Percentiles rank a stretch among this genome's conserved stretches.
phyloP scores from a whole-genome alignment of 148 eudicot species.

The Rhododendron williamsianum region DNA sequence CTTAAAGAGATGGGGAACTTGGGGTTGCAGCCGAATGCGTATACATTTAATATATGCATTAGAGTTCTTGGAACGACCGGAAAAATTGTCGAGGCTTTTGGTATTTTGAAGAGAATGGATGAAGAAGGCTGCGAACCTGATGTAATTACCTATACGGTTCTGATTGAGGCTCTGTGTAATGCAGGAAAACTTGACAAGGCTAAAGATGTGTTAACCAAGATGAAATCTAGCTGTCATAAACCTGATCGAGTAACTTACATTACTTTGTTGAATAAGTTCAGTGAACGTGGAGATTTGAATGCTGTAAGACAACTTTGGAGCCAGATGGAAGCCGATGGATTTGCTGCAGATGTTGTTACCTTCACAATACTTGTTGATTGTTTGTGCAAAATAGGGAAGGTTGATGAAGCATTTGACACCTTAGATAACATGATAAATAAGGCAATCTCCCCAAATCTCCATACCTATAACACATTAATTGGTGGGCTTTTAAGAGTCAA shows the following conservation, averaged over 20 bases:
- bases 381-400: conserved; percentile 62
- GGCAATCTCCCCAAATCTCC: conserved; percentile 72
- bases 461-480: conserved; percentile 77
- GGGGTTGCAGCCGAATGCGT: conserved; percentile 84
- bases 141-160: conserved; percentile 75
- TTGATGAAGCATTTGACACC: conserved; percentile 54
- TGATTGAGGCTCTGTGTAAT: conserved; percentile 71
- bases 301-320: conserved; percentile 55
- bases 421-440: conserved; percentile 53
- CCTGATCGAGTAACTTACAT: conserved; percentile 93
- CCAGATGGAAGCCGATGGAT: conserved; percentile 83
- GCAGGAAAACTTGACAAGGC: conserved; percentile 57
- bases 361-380: conserved; percentile 72
- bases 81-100: conserved; percentile 31
- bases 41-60: conserved; percentile 69
- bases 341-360: conserved; percentile 72
- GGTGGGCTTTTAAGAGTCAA: conserved; percentile 64
- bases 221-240: conserved; percentile 65
- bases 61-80: conserved; percentile 35
- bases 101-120: conserved; percentile 34
- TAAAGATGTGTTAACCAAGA: conserved; percentile 54
- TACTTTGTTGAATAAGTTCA: conserved; percentile 74
- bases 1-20: conserved; percentile 75
- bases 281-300: conserved; percentile 70
- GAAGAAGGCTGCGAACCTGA: conserved; percentile 51